Base-by-base conservation (phyloP, 2,329 filamentous ascomycete genomes). In the Trichoderma koningiopsis region DNA sequence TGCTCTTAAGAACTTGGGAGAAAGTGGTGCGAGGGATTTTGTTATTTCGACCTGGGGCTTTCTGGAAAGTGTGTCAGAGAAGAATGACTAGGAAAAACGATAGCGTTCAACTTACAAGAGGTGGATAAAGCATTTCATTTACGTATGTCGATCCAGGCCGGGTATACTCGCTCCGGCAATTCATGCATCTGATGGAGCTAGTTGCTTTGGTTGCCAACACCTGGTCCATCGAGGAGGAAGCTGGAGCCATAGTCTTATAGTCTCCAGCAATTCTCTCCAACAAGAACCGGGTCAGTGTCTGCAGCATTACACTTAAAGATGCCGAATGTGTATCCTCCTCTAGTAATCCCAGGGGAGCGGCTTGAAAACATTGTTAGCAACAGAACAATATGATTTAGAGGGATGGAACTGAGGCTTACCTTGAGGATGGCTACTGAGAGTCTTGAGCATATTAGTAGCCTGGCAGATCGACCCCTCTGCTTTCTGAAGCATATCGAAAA, bases 401-500 rank as follows among this genome's bases (percentile, higher is more conserved):
- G 19, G 55, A 37, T 24, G 13, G 4, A 3, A 16, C 0, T 24
- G n/a, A 8, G 22, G 11, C 82, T 68, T 79, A 86, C 89, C 90
- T 83, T 94, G 92, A 2, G 92, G 90, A 71, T 94, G 91, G 72
- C 90, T 91, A 77, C 92, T 94, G 69, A 99, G 90, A 0, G 94
- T 92, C 79, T 96, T 97, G 37, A 98, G 83, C 72, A 99, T 87
- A 76, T 99, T 99, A 0, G 95, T 97, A 16, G 96, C 96, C 77
- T 99, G 96, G 74, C 96, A 99, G 70, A 96, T 97, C 68, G 94
- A 91, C 0, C 94, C 95, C 72, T 92, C 91, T 2, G 96, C 96
- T 78, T 98, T 99, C 75, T 98, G 92, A 29, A 99, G 86, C 96
- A 99, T 99, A 77, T 99, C 96, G 74, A 97, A 96, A 11, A 99